Evolutionary conservation across 768 basidiomycete species (phyloP), one percentile per base, ranked within the genome.

Genomic region (Kwoniella sp.): DNA sequence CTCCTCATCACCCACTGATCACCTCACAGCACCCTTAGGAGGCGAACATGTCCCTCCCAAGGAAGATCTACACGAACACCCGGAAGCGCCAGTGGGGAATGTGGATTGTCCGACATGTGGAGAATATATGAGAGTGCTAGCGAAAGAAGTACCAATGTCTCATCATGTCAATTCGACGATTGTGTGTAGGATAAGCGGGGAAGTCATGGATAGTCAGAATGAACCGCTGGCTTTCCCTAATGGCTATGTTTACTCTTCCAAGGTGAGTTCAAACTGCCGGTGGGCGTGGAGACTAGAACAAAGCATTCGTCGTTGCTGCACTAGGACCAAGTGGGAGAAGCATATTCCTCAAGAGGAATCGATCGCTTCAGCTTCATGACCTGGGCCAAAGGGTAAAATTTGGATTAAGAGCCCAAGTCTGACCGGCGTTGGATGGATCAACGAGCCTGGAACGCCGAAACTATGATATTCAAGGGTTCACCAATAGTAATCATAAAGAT

Each of bases 81-180:
- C 72, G 22, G 66, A 73, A 33, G 61, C 67, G 47, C 29, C 64
- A 2, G 64, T 68, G 2, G 72, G 79, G 0, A 80, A 80, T 59
- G 52, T 73, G 19, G 77, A 95, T 73, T 99, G 96, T 79, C 96
- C 96, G 0, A 88, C 91, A 3, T 99, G 96, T 80, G 90, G 91
- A 19, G 83, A 86, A 44, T 86, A 87, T 24, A 83, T 94, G 9
- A 88, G 88, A 22, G 83, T 85, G 63, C 85, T 99, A 8, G 91
- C 90, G 13, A 83, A 84, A 60, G 90, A 92, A 68, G 92, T 97
- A 0, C 94, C 96, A 1, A 88, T 86, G 76, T 91, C 90, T 69
- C 94, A 98, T 81, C 93, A 98, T 77, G 87, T 89, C 44, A 97
- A 95, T 75, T 95, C 92, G 22, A 95, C 91, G 0, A 91, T 99